Evolutionary conservation across 352 stramenopile genomes (phyloP), one percentile per base, ranked within the genome.

Genomic region (Globisporangium polare): DNA sequence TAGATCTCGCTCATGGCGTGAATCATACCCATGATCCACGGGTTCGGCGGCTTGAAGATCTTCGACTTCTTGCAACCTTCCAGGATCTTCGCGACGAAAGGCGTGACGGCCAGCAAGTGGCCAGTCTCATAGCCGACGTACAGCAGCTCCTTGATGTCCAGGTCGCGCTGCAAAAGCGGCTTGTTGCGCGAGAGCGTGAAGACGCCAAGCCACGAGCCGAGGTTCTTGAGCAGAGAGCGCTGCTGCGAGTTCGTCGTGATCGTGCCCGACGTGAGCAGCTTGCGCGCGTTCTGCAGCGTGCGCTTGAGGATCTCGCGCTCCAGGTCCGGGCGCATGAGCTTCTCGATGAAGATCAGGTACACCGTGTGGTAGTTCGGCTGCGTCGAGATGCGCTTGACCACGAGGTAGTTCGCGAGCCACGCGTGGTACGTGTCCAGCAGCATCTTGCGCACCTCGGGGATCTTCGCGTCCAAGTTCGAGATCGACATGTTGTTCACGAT

Each of bases 401-500:
- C 97, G 22, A 99, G 75, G 68, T 99, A 99, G 73, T 99, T 97
- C 13, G 96, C 98, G 62, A 99, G 90, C 98, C 98, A 99, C 20
- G 80, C 80, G 75, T 99, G 97, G 73, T 98, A 97, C 55, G 86
- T 81, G 55, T 92, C 83, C 26, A 97, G 66, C 26, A 99, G 69
- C 68, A 99, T 88, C 42, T 97, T 94, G 49, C 92, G 96, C 41
- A 99, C 82, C 63, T 99, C 96, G 22, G 94, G 80, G 29, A 98
- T 97, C 77, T 99, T 99, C 29, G 81, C 82, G 53, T 99, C 95
- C 22, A 99, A 75, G 70, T 99, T 99, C 26, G 86, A 96, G 56
- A 97, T 94, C 49, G 97, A 98, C 72, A 99, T 94, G 72, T 99
- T 99, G 80, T 99, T 99, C 67, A 99, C 97, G 20, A 99, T 95